Evolutionary conservation across 306 rosid species (phyloP), one percentile per base, ranked within the genome.

Genomic region (Ormosia semicastrata): DNA sequence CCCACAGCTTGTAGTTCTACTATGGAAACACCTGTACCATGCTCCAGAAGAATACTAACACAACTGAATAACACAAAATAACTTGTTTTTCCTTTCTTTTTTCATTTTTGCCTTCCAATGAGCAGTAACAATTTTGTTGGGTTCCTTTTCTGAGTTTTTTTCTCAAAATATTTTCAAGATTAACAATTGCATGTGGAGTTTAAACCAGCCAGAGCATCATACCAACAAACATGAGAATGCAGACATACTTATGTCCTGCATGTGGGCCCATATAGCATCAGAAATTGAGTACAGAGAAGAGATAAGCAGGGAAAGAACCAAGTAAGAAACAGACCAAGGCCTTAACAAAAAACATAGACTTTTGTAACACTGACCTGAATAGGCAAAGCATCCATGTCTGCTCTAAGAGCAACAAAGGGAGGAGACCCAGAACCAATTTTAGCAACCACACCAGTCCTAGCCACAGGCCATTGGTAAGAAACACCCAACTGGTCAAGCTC

Each of bases 331-430:
- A 43, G 72, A 58, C 34, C 37, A 67, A 40, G 10, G 18, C 56
- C 30, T 46, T 44, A 47, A 17, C 2, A 12, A 32, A 39, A 24
- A 32, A 71, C 18, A 37, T 0, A 24, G 8, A 33, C 24, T 1
- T 64, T 54, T 4, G 17, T 32, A 18, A 29, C 72, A 9, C 62
- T 30, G 10, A 94, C 98, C 97, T 94, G 89, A 85, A 94, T 88
- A 18, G 98, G 98, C 86, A 94, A 64, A 71, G 97, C 98, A 85
- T 94, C 97, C 98, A 94, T 94, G 78, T 94, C 98, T 1, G 97
- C 98, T 85, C 98, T 88, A 6, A 92, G 89, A 82, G 97, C 98
- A 69, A 94, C 90, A 83, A 91, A 85, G 40, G 98, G 98, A 14
- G 97, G 88, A 75, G 78, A 82, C 3, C 98, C 97, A 72, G 96